Percentiles rank a stretch among this genome's conserved stretches.
These are phyloP conservation scores for Cruciata laevipes DNA, from an alignment of 257 asterid genomes.

Conservation along the genomic window DNA sequence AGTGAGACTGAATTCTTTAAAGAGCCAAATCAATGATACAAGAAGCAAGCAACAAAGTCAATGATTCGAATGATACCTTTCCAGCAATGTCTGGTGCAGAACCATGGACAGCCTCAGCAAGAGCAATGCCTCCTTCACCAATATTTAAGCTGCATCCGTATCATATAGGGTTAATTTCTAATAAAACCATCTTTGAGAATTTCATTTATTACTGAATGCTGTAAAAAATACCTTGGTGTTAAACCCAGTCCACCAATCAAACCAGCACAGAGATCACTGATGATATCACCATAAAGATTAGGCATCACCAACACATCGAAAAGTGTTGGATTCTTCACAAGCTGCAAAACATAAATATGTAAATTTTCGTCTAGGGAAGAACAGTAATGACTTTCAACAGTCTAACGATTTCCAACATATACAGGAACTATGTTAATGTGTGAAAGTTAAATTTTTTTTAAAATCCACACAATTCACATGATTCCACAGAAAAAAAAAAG, in stretches of 20 bases:
- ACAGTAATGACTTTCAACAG: not conserved
- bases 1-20: not conserved
- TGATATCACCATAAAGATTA: constrained; percentile 52
- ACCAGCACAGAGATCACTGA: constrained; percentile 88
- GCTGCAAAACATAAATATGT: constrained; percentile 27
- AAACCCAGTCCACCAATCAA: constrained; percentile 92
- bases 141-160: constrained; percentile 55
- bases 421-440: not conserved
- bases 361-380: not conserved
- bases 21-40: not conserved
- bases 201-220: not conserved
- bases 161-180: not conserved
- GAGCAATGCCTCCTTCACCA: constrained; percentile 98
- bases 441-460: too few relatives aligned
- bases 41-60: not conserved
- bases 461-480: constrained; percentile 1
- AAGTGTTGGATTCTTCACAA: constrained; percentile 79
- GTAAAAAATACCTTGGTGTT: constrained; percentile 67
- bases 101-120: constrained; percentile 99
- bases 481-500: constrained; percentile 10
- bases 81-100: constrained; percentile 99
- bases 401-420: not conserved
- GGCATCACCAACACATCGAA: constrained; percentile 86
- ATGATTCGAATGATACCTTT: constrained; percentile 43
- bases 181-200: not conserved